phyloP scores from a whole-genome alignment of 176 grass and related monocot genomes.

The Areca catechu region DNA sequence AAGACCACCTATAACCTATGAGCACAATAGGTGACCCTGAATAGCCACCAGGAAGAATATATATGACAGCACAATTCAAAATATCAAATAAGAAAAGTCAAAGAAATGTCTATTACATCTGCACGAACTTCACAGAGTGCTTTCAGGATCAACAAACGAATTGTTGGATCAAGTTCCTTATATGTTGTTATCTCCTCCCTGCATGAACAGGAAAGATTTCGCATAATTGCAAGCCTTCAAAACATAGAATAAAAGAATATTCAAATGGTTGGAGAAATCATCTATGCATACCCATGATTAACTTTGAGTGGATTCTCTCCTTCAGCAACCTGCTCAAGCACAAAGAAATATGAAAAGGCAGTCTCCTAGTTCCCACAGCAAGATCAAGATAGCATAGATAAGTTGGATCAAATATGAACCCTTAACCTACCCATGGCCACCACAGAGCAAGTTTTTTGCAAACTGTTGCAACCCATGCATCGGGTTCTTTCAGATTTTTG shows the following conservation, averaged over 20 bases:
- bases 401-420: conserved; percentile 1
- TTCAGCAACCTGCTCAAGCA: conserved; percentile 62
- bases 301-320: conserved; percentile 51
- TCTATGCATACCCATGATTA: conserved; percentile 55
- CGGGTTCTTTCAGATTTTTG: conserved; percentile 40
- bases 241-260: background rate
- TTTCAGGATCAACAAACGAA: conserved; percentile 72
- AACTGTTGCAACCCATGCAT: conserved; percentile 59
- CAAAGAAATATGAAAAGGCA: conserved; percentile 10
- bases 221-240: background rate
- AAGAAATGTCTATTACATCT: conserved; percentile 35
- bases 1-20: too few species aligned
- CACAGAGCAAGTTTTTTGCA: conserved; percentile 66
- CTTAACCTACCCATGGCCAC: conserved; percentile 80
- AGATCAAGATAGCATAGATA: background rate
- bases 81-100: too few species aligned
- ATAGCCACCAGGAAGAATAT: too few species aligned
- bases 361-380: background rate
- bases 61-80: too few species aligned
- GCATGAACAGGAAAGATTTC: conserved; percentile 12
- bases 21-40: too few species aligned
- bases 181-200: conserved; percentile 65
- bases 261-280: background rate
- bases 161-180: conserved; percentile 52
- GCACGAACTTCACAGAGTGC: conserved; percentile 83